These are phyloP conservation scores for Trichophaea hybrida DNA, from an alignment of 2,329 filamentous ascomycete genomes.

Conservation along the genomic window DNA sequence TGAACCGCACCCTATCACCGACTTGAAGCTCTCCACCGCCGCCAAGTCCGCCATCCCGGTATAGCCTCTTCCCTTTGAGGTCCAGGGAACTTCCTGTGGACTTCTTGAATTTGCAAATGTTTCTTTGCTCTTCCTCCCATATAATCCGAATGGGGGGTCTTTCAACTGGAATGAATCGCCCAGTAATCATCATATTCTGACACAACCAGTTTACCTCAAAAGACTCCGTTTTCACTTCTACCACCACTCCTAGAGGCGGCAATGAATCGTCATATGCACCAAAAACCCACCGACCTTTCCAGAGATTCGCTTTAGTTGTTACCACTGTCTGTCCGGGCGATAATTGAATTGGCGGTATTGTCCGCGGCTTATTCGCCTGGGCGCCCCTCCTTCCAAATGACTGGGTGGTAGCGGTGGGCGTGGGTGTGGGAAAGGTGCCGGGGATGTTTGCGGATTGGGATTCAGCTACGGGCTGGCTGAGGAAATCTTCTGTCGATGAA, in stretches of 20 bases:
- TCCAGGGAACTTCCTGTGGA: conserved; percentile 29
- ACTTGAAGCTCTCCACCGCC: conserved; percentile 32
- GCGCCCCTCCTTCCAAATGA: background rate
- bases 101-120: conserved; percentile 29
- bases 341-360: conserved; percentile 20
- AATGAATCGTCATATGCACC: conserved; percentile 40
- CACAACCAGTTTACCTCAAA: conserved; percentile 42
- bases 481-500: background rate
- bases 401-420: background rate
- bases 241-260: conserved; percentile 38
- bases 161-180: conserved; percentile 29
- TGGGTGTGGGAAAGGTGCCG: background rate
- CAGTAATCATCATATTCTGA: conserved; percentile 31
- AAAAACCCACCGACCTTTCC: conserved; percentile 40
- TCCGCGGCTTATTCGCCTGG: background rate
- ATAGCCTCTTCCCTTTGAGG: conserved; percentile 26
- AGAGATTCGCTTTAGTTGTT: conserved; percentile 40
- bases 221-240: conserved; percentile 36
- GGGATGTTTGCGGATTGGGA: background rate
- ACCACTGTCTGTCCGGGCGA: conserved; percentile 36
- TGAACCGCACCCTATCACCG: conserved; percentile 42
- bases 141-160: conserved; percentile 30
- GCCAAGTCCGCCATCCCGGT: conserved; percentile 25
- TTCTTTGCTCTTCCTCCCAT: conserved; percentile 33
- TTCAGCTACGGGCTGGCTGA: background rate